Evolutionary conservation across 2,329 filamentous ascomycete species (phyloP), one percentile per base, ranked within the genome.

Genomic region (Sporothrix variecibatus): DNA sequence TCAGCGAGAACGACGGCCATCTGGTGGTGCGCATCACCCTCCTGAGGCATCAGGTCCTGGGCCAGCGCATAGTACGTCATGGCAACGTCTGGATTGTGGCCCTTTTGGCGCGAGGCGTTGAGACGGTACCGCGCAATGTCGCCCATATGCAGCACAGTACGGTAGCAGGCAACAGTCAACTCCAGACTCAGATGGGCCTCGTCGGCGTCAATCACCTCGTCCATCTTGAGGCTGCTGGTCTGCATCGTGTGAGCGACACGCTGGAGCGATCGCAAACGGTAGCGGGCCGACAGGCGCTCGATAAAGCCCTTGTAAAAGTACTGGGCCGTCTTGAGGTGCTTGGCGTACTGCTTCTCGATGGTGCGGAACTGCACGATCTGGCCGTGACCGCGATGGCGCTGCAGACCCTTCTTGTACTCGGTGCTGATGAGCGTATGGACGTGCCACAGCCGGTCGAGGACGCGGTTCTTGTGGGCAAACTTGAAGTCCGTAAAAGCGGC

Each of bases 251-350:
- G 77, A 38, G 83, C 83, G 49, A 83, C 81, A 26, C 85, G 83
- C 75, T 84, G 83, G 49, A 89, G 82, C 34, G 78, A 74, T 5
- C 78, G 78, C 69, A 78, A 75, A 74, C 86, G 85, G 79, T 89
- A 91, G 70, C 87, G 86, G 34, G 85, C 86, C 72, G 92, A 91
- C 31, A 98, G 86, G 73, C 91, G 90, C 81, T 95, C 91, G 72
- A 98, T 92, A 79, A 94, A 96, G 77, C 90, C 91, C 79, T 93
- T 90, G 85, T 98, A 98, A 82, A 97, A 98, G 79, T 90, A 90
- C 82, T 96, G 93, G 77, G 94, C 93, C 65, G 91, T 92, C 82
- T 95, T 97, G 78, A 98, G 90, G 81, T 97, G 98, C 77, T 90
- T 89, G 74, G 92, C 86, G 82, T 97, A 98, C 76, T 91, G 87